phyloP scores from a whole-genome alignment of 345 rosid species.

The Lagerstroemia speciosa region DNA sequence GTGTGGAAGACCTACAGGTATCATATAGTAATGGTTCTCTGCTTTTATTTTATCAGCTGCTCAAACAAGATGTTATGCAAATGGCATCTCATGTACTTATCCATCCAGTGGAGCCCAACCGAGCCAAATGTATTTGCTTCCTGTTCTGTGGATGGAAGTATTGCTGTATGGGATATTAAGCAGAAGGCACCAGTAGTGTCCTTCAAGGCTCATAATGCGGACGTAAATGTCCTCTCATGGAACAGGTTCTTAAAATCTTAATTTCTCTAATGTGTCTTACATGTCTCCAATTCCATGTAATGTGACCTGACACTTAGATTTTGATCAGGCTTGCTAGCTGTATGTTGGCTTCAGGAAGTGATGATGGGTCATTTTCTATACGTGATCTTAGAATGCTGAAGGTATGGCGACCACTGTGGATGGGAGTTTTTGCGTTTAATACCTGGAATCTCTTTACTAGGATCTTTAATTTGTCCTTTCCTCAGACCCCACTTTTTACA shows the following conservation, averaged over 20 bases:
- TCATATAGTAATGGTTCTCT: background rate
- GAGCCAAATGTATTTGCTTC: slow-evolving; percentile 78
- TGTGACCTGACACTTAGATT: slow-evolving; percentile 9
- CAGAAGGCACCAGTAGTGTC: slow-evolving; percentile 53
- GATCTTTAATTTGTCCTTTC: background rate
- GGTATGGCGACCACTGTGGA: slow-evolving; percentile 19
- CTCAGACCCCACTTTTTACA: background rate
- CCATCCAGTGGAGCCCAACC: slow-evolving; percentile 89
- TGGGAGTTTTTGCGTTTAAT: background rate
- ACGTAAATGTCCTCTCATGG: slow-evolving; percentile 97
- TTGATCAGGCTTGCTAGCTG: slow-evolving; percentile 68
- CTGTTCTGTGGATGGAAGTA: slow-evolving; percentile 68
- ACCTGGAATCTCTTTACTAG: background rate
- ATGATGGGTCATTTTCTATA: slow-evolving; percentile 88
- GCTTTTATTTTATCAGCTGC: background rate
- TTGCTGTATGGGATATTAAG: slow-evolving; percentile 89
- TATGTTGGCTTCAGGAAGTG: slow-evolving; percentile 95
- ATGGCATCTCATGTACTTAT: background rate
- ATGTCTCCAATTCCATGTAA: background rate
- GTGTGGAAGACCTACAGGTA: slow-evolving; percentile 94
- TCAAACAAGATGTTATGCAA: background rate
- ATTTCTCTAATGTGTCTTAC: background rate
- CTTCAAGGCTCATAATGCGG: slow-evolving; percentile 84
- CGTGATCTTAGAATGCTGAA: slow-evolving; percentile 74
- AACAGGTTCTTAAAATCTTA: slow-evolving; percentile 42